Evolutionary conservation across 2,329 filamentous ascomycete species (phyloP), one percentile per base, ranked within the genome.

Genomic region (Nemania abortiva): DNA sequence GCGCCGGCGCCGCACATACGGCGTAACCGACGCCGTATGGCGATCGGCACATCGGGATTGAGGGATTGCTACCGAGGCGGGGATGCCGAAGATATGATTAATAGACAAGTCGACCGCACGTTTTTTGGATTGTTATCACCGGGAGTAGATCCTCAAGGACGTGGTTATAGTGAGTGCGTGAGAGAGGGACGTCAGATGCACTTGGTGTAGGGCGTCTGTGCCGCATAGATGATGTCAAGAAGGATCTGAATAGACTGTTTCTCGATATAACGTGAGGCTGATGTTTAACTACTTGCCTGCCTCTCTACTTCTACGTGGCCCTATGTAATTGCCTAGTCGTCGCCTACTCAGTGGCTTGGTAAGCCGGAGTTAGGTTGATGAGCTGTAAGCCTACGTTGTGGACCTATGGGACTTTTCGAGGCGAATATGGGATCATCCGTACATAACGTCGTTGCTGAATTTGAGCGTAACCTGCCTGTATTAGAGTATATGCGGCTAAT

Each of bases 201-300:
- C 39, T 54, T n/a, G 13, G 39, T 11, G 39, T 42, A 18, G 15
- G 39, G 15, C 2, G 39, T 18, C 15, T 18, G 39, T 15, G 39
- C 39, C 39, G 39, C 13, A 54, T 20, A 56, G 37, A 29, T 50
- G 49, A 55, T 60, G 37, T 50, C 29, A 54, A 42, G 39, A 64
- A 42, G 18, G 24, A 29, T 22, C 13, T 56, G 59, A 39, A 58
- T 47, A 60, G 54, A 55, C 29, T 56, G 39, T 11, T 11, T 42
- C 39, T 42, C 39, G 39, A 13, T 18, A 18, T 18, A 11, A 15
- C 39, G 39, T 42, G 39, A 42, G 39, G 39, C 39, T 42, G 39
- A 42, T 11, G 2, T 13, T 5, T 42, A 18, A 11, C 39, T 42
- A 42, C 39, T 18, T 42, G 15, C 39, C 11, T 2, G 7, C 34